A percentile compares a stretch with the other conserved stretches of the same genome.
These are phyloP conservation scores for Helotiales sp. DNA, from an alignment of 2,329 filamentous ascomycete genomes.

Conservation along the genomic window DNA sequence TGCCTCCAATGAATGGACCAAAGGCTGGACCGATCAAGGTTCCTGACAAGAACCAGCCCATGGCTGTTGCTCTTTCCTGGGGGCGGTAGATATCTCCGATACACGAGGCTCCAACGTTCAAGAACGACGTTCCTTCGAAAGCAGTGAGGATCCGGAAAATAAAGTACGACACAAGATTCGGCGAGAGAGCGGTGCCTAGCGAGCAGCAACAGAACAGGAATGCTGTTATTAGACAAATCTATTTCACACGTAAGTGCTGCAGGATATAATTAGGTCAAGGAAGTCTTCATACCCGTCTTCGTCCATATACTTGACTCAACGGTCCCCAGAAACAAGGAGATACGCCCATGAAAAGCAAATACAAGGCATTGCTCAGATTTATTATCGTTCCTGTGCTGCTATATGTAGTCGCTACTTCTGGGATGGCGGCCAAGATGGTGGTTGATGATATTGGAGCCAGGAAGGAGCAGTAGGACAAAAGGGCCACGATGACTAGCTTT, in stretches of 20 bases:
- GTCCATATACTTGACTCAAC: constrained; percentile 64
- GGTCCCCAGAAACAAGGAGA: constrained; percentile 72
- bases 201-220: constrained; percentile 67
- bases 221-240: constrained; percentile 61
- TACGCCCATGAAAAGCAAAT: constrained; percentile 72
- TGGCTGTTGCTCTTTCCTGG: constrained; percentile 68
- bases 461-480: constrained; percentile 74
- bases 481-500: constrained; percentile 66
- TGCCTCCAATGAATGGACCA: constrained; percentile 70
- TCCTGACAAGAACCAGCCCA: constrained; percentile 72
- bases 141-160: constrained; percentile 74
- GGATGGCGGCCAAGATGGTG: constrained; percentile 69
- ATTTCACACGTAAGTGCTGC: constrained; percentile 7
- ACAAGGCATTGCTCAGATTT: constrained; percentile 74
- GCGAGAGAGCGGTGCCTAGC: constrained; percentile 71
- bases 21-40: constrained; percentile 71
- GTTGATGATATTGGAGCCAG: constrained; percentile 75
- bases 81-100: constrained; percentile 68
- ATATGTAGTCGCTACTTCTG: constrained; percentile 69
- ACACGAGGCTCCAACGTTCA: constrained; percentile 69
- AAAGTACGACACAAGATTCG: constrained; percentile 70
- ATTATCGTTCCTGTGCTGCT: constrained; percentile 67
- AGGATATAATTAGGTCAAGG: not conserved
- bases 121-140: constrained; percentile 73
- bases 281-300: constrained; percentile 49